Evolutionary conservation across 2,329 filamentous ascomycete genomes (phyloP), one percentile per base, ranked within the genome.

Genomic region (Botrytis fragariae): DNA sequence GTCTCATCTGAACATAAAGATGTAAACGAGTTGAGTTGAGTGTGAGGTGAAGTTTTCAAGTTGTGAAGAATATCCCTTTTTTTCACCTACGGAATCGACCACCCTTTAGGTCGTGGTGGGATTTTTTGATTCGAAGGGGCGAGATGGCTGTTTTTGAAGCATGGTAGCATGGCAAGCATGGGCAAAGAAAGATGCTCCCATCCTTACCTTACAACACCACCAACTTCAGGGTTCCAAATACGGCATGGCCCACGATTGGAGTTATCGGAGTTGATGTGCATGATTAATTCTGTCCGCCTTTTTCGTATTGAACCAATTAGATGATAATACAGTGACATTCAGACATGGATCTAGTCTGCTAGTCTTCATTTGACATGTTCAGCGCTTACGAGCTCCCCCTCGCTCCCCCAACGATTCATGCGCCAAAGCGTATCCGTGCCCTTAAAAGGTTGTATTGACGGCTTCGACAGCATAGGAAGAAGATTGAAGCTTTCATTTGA

Each of bases 1-100:
- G 71, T 76, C 68, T 75, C 78, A 80, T 78, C 76, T 76, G 76
- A 75, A 74, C 54, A 65, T 73, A 64, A 68, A 75, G 61, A 71
- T 73, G 65, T 73, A 61, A 72, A 60, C 51, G 60, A 67, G 62
- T 59, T 74, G 74, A 63, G 72, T 57, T 54, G 60, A 69, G 59
- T 59, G 51, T 74, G 76, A 75, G 77, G 70, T 75, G 51, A 29
- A 29, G 51, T 74, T 76, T 75, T 44, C 44, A 51, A 48, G 37
- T 42, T 20, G 18, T 32, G 45, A 71, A 71, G 29, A 20, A 39
- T 57, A 12, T 42, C 65, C 29, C 65, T 48, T 48, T 35, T 39
- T 57, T 22, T 35, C 4, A 35, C 32, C 29, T 68, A 57, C 48
- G 9, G 29, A 20, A 72, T 72, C 45, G 37, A 54, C 60, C 59